Evolutionary conservation across 2,329 filamentous ascomycete genomes (phyloP).

Genomic region (Podosphaera fusca): DNA sequence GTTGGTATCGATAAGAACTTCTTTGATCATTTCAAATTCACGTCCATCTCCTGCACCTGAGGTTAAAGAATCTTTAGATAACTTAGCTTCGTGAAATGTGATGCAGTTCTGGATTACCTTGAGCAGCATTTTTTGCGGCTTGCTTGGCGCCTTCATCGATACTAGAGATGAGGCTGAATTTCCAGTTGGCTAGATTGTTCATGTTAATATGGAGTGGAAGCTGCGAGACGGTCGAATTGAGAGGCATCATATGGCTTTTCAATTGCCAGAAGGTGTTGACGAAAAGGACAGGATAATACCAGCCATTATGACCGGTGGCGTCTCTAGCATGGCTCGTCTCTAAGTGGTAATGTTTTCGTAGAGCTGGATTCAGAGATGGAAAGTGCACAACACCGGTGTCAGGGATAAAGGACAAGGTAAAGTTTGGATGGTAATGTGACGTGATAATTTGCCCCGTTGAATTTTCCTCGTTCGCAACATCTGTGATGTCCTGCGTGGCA

Average conservation of each 20-base stretch:
- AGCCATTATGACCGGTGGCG: constrained; percentile 62
- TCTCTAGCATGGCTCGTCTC: constrained; percentile 68
- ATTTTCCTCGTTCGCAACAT: constrained; percentile 19
- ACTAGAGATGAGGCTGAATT: constrained; percentile 65
- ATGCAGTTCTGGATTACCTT: constrained; percentile 26
- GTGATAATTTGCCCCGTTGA: constrained; percentile 44
- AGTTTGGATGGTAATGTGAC: constrained; percentile 88
- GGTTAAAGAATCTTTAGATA: constrained; percentile 17
- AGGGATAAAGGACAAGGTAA: constrained; percentile 70
- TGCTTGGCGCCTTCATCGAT: constrained; percentile 78
- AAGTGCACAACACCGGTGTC: constrained; percentile 50
- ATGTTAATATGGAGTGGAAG: constrained; percentile 68
- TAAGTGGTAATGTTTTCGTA: constrained; percentile 55
- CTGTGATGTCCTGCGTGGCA: constrained; percentile 23
- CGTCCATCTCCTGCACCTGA: constrained; percentile 65
- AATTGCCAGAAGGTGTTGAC: constrained; percentile 97
- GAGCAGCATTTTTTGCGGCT: constrained; percentile 53
- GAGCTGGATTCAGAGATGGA: constrained; percentile 43
- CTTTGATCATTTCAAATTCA: constrained; percentile 94
- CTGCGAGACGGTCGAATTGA: constrained; percentile 72
- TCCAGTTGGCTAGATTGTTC: constrained; percentile 65
- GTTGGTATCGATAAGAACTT: constrained; percentile 83
- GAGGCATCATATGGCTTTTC: constrained; percentile 65
- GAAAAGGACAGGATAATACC: constrained; percentile 82
- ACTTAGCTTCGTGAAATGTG: constrained; percentile 2